Evolutionary conservation across 495 filamentous ascomycete species (phyloP), one percentile per base, ranked within the genome.

Genomic region (Penicillium lagena): DNA sequence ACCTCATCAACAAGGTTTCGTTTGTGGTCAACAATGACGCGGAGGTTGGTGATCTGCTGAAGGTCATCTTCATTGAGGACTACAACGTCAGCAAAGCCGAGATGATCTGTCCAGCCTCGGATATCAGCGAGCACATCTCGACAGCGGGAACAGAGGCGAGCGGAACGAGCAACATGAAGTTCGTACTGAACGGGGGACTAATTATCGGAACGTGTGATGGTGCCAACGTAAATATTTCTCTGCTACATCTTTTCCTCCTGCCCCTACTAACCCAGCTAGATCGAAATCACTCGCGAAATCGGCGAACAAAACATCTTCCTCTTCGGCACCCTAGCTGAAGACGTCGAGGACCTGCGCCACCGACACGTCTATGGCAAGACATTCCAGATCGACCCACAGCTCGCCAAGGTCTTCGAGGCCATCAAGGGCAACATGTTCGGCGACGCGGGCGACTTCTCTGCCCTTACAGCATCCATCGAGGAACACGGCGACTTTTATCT

Each of bases 81-180:
- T 98, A 98, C 78, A 98, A 98, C 50, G 93, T 98, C 55, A 95
- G 89, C 79, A 97, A 97, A 72, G 94, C 93, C 12, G 93, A 98
- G 68, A 87, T 97, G 50, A 96, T 98, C 52, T 79, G 81, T 41
- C 93, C 93, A 7, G 93, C 93, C 9, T 95, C 88, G 12, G 93
- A 98, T 59, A 82, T 98, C 58, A 95, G 89, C 66, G 93, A 98
- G 72, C 93, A 98, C 62, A 98, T 98, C 64, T 98, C 93, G 2
- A 98, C 93, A 29, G 93, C 93, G 12, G 93, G 93, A 27, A 98
- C 93, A 2, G 93, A 98, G 43, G 80, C 75, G 10, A 79, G 69
- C 45, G 75, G 74, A 12, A 83, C 76, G 0, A 80, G 77, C 43
- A 97, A 97, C 79, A 98, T 98, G 93, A 98, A 98, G 63, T 98